A percentile compares a stretch with the other conserved stretches of the same genome.
phyloP scores from a whole-genome alignment of 768 basidiomycete species.

The Kwoniella sp. region DNA sequence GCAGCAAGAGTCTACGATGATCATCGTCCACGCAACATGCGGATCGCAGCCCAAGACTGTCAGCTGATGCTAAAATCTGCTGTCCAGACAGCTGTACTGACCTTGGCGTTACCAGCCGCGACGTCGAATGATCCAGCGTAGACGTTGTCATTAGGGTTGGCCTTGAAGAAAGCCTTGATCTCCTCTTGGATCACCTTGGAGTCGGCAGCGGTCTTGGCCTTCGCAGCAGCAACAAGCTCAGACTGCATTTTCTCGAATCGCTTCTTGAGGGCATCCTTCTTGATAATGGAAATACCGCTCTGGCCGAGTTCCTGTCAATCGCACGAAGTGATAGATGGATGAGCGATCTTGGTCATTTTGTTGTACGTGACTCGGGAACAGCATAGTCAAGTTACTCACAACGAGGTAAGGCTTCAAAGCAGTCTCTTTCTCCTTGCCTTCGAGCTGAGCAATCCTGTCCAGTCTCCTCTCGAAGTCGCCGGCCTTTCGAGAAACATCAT shows the following conservation, averaged over 20 bases:
- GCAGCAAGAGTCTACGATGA: conserved; percentile 36
- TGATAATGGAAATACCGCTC: conserved; percentile 81
- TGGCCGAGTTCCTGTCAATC: conserved; percentile 76
- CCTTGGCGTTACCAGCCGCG: conserved; percentile 87
- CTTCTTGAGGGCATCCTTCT: conserved; percentile 78
- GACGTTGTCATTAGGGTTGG: conserved; percentile 69
- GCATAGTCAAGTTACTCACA: conserved; percentile 31
- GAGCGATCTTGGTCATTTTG: neutral
- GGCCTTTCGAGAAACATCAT: conserved; percentile 73
- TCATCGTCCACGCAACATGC: too few species aligned
- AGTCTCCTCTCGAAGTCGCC: conserved; percentile 67
- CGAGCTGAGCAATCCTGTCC: conserved; percentile 64
- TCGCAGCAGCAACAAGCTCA: conserved; percentile 78
- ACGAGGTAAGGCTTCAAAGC: conserved; percentile 72
- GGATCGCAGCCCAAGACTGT: neutral
- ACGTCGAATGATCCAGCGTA: conserved; percentile 70
- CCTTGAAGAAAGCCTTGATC: conserved; percentile 73
- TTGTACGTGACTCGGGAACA: neutral
- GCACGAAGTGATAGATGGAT: neutral
- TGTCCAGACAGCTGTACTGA: conserved; percentile 44
- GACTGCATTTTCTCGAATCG: conserved; percentile 72
- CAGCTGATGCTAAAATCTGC: conserved; percentile 12
- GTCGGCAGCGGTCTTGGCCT: conserved; percentile 74
- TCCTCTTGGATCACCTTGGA: conserved; percentile 76
- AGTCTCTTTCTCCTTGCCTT: conserved; percentile 81